Conservation (phyloP, 768 basidiomycete species). For the Naganishia onofrii region DNA sequence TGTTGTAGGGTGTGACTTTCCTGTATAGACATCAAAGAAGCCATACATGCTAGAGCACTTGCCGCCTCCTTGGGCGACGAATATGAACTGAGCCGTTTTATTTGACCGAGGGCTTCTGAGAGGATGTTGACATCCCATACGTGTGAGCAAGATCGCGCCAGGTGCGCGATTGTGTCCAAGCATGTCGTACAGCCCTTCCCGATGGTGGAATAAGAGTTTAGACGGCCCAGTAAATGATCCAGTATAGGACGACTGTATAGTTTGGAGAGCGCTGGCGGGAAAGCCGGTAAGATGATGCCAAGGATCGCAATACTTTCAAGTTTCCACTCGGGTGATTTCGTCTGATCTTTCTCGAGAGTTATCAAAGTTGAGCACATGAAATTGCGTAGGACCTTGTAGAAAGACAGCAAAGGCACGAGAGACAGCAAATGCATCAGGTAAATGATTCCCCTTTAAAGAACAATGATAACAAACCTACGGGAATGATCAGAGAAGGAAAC, state of each 20-base stretch:
- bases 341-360: neutral
- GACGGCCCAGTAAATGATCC: neutral
- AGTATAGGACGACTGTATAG: constrained; percentile 25
- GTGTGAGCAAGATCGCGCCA: constrained; percentile 29
- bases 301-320: neutral
- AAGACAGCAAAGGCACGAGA: too few species aligned
- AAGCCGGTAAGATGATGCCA: constrained; percentile 16
- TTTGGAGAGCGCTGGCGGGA: constrained; percentile 26
- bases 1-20: constrained; percentile 25
- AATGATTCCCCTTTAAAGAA: too few species aligned
- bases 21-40: constrained; percentile 29
- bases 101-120: neutral
- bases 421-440: too few species aligned
- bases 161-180: constrained; percentile 17
- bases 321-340: constrained; percentile 10
- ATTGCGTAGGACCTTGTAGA: constrained; percentile 23
- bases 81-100: constrained; percentile 7
- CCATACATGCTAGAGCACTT: constrained; percentile 22
- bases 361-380: constrained; percentile 20
- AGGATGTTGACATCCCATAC: constrained; percentile 24
- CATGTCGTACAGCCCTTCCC: constrained; percentile 1
- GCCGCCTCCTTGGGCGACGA: neutral
- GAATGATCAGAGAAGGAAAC: constrained; percentile 28
- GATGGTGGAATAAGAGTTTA: neutral
- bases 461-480: too few species aligned